Base-by-base conservation (phyloP, 768 basidiomycete species). In the Chlorophyllum brunneum region DNA sequence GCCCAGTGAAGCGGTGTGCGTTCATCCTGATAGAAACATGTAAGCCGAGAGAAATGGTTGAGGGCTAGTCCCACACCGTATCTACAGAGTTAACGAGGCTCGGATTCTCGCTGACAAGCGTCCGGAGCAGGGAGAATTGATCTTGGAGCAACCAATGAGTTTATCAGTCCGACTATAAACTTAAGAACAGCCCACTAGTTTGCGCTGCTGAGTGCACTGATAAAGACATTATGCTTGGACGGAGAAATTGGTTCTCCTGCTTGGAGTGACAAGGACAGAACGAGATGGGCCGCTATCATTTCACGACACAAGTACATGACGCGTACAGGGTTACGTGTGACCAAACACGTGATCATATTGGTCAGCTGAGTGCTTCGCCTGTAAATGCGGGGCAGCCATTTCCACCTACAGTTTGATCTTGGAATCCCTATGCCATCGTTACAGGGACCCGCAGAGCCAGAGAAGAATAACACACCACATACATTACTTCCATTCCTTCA, bases 1-100 rank as follows among this genome's bases (percentile, higher is more conserved):
- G 89, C 87, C 88, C 89, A 92, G 61, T 93, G 91, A n/a, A 93
- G 68, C 7, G 91, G 79, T 0, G 91, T 89, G 29, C 91, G 76
- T 33, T 77, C 84, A 64, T 93, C 90, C 88, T 91, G 54, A 47
- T 37, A 36, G 22, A 15, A 41, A 48, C 30, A 30, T 29, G 43
- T 16, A 51, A 55, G 18, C 31, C 48, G 47, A 41, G 30, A 18
- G 36, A 20, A 37, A 11, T 41, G 27, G 39, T 42, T 26, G 23
- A 48, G 24, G n/a, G 13, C n/a, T 56, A 18, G 10, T 0, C 15
- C 54, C 72, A 46, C 68, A 91, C 89, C 59, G 64, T 74, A 65
- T 92, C 90, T 0, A 72, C 60, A 2, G 82, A 70, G 63, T 89
- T 79, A 23, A 88, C 70, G 37, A 79, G 72, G 48, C 74, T 75